Percentiles rank a stretch among this genome's conserved stretches.
Conservation (phyloP, 164 flowering plant species). For the Sedum album region DNA sequence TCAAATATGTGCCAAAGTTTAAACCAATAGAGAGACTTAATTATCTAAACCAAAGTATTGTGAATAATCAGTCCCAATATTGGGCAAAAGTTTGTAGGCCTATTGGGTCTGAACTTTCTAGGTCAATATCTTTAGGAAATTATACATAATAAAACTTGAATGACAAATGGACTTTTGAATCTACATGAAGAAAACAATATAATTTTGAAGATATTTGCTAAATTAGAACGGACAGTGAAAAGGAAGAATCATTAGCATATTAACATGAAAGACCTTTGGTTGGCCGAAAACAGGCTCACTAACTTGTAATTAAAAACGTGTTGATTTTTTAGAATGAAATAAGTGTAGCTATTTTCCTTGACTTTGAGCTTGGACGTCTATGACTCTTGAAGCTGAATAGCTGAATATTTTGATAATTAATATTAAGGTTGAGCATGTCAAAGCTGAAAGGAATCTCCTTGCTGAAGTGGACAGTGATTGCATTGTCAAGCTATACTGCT, state of each 20-base stretch:
- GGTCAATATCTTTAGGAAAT: neutral
- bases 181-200: neutral
- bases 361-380: neutral
- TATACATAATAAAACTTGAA: neutral
- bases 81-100: neutral
- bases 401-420: constrained; percentile 10
- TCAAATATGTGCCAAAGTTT: neutral
- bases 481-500: constrained; percentile 71
- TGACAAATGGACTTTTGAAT: neutral
- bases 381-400: neutral
- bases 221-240: neutral
- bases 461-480: constrained; percentile 80
- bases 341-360: neutral
- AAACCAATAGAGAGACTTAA: neutral
- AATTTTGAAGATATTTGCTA: neutral
- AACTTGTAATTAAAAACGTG: neutral
- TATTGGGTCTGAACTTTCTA: neutral
- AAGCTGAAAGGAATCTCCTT: constrained; percentile 72
- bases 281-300: too few relatives aligned
- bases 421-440: constrained; percentile 63
- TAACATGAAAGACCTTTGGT: neutral
- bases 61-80: neutral
- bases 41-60: too few relatives aligned
- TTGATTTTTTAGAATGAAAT: neutral
- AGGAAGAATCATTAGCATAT: neutral